Base-by-base conservation (phyloP, 768 basidiomycete species). In the Collybia nuda region DNA sequence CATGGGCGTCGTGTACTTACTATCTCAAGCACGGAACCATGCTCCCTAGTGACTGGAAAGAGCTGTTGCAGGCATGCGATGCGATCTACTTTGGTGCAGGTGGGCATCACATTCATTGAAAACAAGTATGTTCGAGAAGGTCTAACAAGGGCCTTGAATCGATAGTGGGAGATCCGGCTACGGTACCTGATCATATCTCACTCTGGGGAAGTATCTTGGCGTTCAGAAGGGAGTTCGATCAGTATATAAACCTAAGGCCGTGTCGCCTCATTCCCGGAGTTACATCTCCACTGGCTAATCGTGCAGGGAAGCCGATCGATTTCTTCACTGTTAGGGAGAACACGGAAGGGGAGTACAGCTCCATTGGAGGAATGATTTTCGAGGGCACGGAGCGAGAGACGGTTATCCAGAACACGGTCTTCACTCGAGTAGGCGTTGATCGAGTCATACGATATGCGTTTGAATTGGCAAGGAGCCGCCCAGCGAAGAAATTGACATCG, bases 251-350 rank as follows among this genome's bases (percentile, higher is more conserved):
- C 51, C 64, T 75, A 6, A 66, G 80, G n/a, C 78, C 75, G 3
- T 76, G 77, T 35, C 68, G 75, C 14, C 69, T 81, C 17, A 68
- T 81, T 1, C 68, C 71, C 8, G 80, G 80, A 5, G 76, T 76
- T 17, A 61, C 62, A 1, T 74, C 75, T 2, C 79, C 77, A 1
- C 67, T 81, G 26, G 70, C 71, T n/a, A 73, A 74, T 48, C 68
- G 73, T 37, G 64, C 59, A 14, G 63, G 60, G 1, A 69, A 71
- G 48, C 64, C 72, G 1, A 74, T 80, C 42, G 77, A 82, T 59
- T 81, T 79, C 66, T 65, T 76, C 47, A 80, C 79, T 35, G 76
- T 81, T 9, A 68, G 80, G 40, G 80, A 82, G 61, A 82, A 82
- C 56, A 77, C 73, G 8, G 80, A 82, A 56, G 80, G 80, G 44